Percentiles rank a stretch among this genome's conserved stretches.
phyloP scores from a whole-genome alignment of 2,329 filamentous ascomycete genomes.

The Penicillium oxalicum region DNA sequence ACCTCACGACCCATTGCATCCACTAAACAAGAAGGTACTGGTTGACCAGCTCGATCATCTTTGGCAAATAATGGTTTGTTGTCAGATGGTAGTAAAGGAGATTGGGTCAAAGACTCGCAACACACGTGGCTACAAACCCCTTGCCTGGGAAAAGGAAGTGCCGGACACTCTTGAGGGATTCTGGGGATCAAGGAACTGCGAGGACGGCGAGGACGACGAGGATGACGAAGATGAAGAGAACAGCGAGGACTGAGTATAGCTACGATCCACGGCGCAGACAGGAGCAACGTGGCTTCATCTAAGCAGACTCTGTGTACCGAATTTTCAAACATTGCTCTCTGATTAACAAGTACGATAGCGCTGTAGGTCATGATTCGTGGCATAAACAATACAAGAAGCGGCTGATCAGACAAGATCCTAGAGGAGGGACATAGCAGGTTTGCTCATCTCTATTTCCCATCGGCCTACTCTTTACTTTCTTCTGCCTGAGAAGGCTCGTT shows the following conservation, averaged over 20 bases:
- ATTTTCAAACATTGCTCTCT: background rate
- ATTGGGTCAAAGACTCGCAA: background rate
- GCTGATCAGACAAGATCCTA: no score
- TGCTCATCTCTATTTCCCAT: constrained; percentile 9
- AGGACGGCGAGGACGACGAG: no score
- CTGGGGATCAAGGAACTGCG: no score
- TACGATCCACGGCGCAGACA: no score
- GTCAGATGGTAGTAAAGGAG: constrained; percentile 1
- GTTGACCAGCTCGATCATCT: background rate
- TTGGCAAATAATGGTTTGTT: constrained; percentile 4
- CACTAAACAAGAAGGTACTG: background rate
- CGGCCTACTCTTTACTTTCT: constrained; percentile 8
- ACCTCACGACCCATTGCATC: constrained; percentile 7
- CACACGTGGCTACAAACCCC: background rate
- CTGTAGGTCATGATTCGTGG: constrained; percentile 18
- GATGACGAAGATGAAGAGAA: no score
- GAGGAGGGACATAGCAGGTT: background rate
- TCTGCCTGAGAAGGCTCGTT: constrained; percentile 3
- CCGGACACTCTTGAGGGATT: background rate
- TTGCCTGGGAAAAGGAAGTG: constrained; percentile 21
- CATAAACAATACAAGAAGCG: no score
- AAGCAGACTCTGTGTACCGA: no score
- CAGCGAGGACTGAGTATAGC: no score
- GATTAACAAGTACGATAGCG: constrained; percentile 5
- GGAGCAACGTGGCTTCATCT: no score